Evolutionary conservation across 2,329 filamentous ascomycete genomes (phyloP).

Genomic region (Cryphonectria nitschkei): DNA sequence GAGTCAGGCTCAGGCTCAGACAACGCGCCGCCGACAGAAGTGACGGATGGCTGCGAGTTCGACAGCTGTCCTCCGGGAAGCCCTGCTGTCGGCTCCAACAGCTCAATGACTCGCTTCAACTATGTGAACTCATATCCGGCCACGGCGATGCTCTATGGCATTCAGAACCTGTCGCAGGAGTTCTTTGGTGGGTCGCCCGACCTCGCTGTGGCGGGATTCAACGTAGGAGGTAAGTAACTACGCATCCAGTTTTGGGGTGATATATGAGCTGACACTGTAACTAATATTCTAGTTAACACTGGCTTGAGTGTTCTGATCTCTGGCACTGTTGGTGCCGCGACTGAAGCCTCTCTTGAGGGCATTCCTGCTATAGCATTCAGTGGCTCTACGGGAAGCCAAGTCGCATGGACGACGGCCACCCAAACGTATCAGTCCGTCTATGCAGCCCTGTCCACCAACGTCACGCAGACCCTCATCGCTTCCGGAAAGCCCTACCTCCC

Average conservation of each 20-base stretch:
- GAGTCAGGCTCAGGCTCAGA: slow-evolving; percentile 65
- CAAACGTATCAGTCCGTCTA: slow-evolving; percentile 55
- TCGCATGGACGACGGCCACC: slow-evolving; percentile 46
- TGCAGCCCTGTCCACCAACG: slow-evolving; percentile 61
- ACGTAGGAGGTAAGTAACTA: slow-evolving; percentile 45
- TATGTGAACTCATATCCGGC: slow-evolving; percentile 74
- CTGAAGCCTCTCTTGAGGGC: slow-evolving; percentile 57
- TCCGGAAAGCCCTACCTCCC: slow-evolving; percentile 68
- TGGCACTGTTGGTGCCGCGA: slow-evolving; percentile 69
- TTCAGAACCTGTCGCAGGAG: slow-evolving; percentile 57
- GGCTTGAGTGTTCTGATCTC: slow-evolving; percentile 60
- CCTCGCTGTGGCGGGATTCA: slow-evolving; percentile 66
- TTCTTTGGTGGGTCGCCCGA: slow-evolving; percentile 61
- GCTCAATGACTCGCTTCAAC: slow-evolving; percentile 61
- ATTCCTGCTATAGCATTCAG: slow-evolving; percentile 72
- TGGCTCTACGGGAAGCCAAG: slow-evolving; percentile 41
- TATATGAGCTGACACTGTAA: not conserved
- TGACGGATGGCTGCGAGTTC: slow-evolving; percentile 60
- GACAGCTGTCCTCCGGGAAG: slow-evolving; percentile 61
- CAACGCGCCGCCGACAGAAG: slow-evolving; percentile 50
- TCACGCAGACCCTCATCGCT: slow-evolving; percentile 59
- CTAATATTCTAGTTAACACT: slow-evolving; percentile 49
- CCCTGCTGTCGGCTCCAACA: slow-evolving; percentile 61
- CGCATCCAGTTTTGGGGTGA: not conserved
- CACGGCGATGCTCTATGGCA: slow-evolving; percentile 65